Base-by-base conservation (phyloP, 306 rosid species). In the Cucurbita ficifolia region DNA sequence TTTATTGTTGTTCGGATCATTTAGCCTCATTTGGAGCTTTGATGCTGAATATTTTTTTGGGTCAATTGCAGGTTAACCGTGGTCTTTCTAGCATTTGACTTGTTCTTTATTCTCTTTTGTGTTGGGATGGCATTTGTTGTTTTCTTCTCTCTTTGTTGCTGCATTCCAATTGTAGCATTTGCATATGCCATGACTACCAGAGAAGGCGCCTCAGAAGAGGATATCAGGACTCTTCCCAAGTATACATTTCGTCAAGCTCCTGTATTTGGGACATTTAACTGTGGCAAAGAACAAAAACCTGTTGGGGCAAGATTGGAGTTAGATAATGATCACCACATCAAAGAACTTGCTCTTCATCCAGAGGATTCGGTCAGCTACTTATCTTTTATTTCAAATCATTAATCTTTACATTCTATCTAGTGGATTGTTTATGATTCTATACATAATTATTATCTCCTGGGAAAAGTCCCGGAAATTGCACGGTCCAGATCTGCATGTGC, bases 201-300 rank as follows among this genome's bases (percentile, higher is more conserved):
- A 82, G 90, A 88, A 78, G 97, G 97, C 29, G 97, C 97, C 75
- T 88, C 96, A 6, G 89, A 85, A 77, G 97, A 85, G 60, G 97
- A 88, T 76, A 91, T 91, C 76, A 77, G 48, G 57, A 87, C 83
- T 70, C 97, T 91, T 78, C 90, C 92, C 18, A 85, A 72, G 88
- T 91, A 87, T 68, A 88, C 79, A 76, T 84, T 87, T 87, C 79
- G 82, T 75, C 90, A 81, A 62, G 81, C 86, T 81, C 79, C 82
- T 45, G 57, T 51, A 62, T 73, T 81, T 72, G 76, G 77, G 65
- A 70, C 76, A 50, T 79, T 81, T 77, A 84, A 82, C 57, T 64
- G 74, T 42, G 68, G 69, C 61, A 77, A 57, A 78, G 82, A 83
- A 81, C 88, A 74, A 73, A 80, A 76, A 59, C 65, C 52, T 74